Conservation (phyloP, 2,329 filamentous ascomycete species). For the Salinomyces thailandicus region DNA sequence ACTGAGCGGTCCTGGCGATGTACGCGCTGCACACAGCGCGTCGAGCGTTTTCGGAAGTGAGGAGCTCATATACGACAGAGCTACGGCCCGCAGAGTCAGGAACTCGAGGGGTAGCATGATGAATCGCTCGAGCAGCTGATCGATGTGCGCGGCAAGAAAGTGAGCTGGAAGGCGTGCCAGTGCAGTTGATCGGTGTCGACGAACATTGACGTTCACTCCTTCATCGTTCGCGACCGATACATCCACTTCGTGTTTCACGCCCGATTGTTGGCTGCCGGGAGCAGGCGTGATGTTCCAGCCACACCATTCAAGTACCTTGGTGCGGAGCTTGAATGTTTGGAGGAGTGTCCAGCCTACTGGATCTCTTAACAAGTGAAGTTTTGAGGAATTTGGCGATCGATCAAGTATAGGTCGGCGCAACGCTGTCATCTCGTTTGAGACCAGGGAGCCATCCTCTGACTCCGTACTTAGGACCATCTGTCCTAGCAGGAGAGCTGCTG, state of each 20-base stretch:
- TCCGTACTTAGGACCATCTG: slow-evolving; percentile 8
- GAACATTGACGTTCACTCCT: neutral
- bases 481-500: slow-evolving; percentile 10
- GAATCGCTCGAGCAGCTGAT: slow-evolving; percentile 13
- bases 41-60: slow-evolving; percentile 4
- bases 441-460: slow-evolving; percentile 7
- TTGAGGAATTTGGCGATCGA: neutral
- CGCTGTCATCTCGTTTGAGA: slow-evolving; percentile 12
- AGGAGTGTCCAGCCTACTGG: slow-evolving; percentile 17
- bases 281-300: slow-evolving; percentile 14
- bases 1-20: slow-evolving; percentile 8
- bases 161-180: slow-evolving; percentile 17
- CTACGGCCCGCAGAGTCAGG: slow-evolving; percentile 15
- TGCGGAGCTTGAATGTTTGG: slow-evolving; percentile 12
- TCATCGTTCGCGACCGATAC: neutral
- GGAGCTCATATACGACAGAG: slow-evolving; percentile 10
- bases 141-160: slow-evolving; percentile 13
- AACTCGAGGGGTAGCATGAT: slow-evolving; percentile 18
- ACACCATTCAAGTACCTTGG: slow-evolving; percentile 10
- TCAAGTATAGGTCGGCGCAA: slow-evolving; percentile 10
- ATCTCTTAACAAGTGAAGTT: slow-evolving; percentile 6
- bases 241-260: neutral
- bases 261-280: neutral
- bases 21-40: slow-evolving; percentile 3
- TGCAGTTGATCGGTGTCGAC: slow-evolving; percentile 12